Percentiles rank a stretch among this genome's conserved stretches.
phyloP scores from a whole-genome alignment of 2,329 filamentous ascomycete species.

The Hypoxylon sp. region DNA sequence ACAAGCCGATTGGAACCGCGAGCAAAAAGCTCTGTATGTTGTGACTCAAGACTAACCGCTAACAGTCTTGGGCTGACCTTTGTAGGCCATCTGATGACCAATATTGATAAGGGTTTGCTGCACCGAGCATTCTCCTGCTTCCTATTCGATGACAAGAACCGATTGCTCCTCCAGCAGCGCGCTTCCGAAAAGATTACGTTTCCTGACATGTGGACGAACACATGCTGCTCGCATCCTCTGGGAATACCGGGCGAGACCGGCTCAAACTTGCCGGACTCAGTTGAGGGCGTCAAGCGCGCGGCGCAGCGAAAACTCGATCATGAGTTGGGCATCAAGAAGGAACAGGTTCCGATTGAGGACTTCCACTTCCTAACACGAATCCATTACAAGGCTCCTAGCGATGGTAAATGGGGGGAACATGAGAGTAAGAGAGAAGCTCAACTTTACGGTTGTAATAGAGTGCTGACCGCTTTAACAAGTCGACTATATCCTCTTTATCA shows the following conservation, averaged over 20 bases:
- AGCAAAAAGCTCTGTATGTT: constrained; percentile 96
- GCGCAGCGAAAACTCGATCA: constrained; percentile 95
- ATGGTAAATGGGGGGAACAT: constrained; percentile 99
- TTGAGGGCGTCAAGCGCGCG: constrained; percentile 90
- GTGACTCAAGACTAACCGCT: constrained; percentile 1
- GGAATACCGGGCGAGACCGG: constrained; percentile 94
- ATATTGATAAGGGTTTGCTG: constrained; percentile 95
- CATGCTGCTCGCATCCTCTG: constrained; percentile 97
- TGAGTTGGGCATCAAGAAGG: constrained; percentile 90
- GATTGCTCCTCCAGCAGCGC: constrained; percentile 93
- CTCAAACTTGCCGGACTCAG: constrained; percentile 81
- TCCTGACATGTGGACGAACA: constrained; percentile 99
- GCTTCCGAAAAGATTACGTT: constrained; percentile 98
- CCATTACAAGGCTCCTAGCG: constrained; percentile 97
- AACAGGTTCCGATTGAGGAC: constrained; percentile 90
- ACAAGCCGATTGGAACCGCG: constrained; percentile 92
- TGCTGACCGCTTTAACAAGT: constrained; percentile 66
- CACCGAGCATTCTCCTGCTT: constrained; percentile 99
- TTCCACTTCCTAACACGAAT: constrained; percentile 97
- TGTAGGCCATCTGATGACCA: constrained; percentile 96
- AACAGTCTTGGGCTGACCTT: constrained; percentile 29
- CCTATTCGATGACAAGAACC: constrained; percentile 94
- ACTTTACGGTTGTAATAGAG: background rate
- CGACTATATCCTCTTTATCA: constrained; percentile 99
- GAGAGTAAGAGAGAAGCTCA: constrained; percentile 74